phyloP scores from a whole-genome alignment of 2,329 filamentous ascomycete species.

The Chrysosporium keratinophilum region DNA sequence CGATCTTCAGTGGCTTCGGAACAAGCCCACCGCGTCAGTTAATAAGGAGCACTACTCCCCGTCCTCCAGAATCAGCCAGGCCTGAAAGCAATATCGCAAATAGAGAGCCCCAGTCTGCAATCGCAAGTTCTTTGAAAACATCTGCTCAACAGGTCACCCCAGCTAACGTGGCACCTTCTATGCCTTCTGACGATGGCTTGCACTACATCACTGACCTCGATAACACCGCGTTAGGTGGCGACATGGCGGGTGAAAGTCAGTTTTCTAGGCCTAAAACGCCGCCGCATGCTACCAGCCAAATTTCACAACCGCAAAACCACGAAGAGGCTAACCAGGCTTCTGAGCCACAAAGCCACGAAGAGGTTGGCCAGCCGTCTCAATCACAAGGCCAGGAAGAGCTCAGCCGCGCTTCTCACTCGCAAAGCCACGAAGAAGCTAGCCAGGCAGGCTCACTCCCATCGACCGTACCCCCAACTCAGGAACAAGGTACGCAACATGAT shows the following conservation, averaged over 20 bases:
- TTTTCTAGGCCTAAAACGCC: background rate
- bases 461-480: constrained; percentile 6
- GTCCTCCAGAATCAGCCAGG: background rate
- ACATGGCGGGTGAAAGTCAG: background rate
- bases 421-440: background rate
- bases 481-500: constrained; percentile 4
- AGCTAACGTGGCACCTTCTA: background rate
- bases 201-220: constrained; percentile 12
- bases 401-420: background rate
- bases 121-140: background rate
- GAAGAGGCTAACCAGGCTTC: background rate
- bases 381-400: background rate
- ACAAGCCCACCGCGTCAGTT: constrained; percentile 16
- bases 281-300: background rate
- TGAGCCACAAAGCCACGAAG: too few relatives aligned
- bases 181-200: constrained; percentile 10
- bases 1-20: constrained; percentile 14
- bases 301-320: background rate
- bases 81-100: background rate
- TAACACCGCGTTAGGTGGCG: background rate
- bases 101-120: background rate
- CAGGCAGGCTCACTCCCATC: constrained; percentile 2
- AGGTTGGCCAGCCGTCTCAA: too few relatives aligned
- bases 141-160: constrained; percentile 7
- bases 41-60: background rate